Conservation (phyloP, 352 stramenopile genomes). For the Pythium phragmiticola region DNA sequence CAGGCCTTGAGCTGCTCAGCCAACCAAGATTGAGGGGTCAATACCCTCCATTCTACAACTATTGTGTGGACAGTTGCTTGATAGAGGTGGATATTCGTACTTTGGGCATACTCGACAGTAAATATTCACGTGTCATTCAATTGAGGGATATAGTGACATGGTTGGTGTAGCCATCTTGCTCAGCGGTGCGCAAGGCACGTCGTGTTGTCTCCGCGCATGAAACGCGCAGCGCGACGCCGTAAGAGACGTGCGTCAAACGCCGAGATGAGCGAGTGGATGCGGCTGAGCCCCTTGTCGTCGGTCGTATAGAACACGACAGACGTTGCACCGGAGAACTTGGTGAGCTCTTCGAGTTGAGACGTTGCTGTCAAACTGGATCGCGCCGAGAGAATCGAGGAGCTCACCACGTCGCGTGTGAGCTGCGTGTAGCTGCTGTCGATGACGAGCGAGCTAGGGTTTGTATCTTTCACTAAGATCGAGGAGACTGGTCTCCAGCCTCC, state of each 20-base stretch:
- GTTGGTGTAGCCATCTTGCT: conserved; percentile 13
- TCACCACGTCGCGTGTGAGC: conserved; percentile 27
- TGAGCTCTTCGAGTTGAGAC: conserved; percentile 4
- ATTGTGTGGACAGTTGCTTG: background rate
- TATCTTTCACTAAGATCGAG: conserved; percentile 13
- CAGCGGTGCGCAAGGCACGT: background rate
- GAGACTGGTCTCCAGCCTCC: conserved; percentile 23
- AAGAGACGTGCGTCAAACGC: conserved; percentile 13
- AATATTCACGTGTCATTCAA: background rate
- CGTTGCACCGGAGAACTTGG: conserved; percentile 20
- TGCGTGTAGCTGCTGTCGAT: conserved; percentile 23
- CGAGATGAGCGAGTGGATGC: conserved; percentile 2
- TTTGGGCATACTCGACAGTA: conserved; percentile 3
- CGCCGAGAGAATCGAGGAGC: conserved; percentile 23
- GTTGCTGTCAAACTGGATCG: background rate
- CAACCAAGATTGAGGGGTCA: conserved; percentile 25
- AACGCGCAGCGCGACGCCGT: conserved; percentile 10
- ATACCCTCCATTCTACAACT: conserved; percentile 10
- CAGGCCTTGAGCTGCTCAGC: conserved; percentile 13
- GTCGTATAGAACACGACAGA: conserved; percentile 29
- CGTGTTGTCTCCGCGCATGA: background rate
- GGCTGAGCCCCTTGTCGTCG: background rate
- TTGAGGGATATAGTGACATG: conserved; percentile 14
- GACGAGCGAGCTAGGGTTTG: conserved; percentile 10
- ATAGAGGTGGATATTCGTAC: conserved; percentile 16